Conservation (phyloP, 164 flowering plant species). For the Sextonia rubra region DNA sequence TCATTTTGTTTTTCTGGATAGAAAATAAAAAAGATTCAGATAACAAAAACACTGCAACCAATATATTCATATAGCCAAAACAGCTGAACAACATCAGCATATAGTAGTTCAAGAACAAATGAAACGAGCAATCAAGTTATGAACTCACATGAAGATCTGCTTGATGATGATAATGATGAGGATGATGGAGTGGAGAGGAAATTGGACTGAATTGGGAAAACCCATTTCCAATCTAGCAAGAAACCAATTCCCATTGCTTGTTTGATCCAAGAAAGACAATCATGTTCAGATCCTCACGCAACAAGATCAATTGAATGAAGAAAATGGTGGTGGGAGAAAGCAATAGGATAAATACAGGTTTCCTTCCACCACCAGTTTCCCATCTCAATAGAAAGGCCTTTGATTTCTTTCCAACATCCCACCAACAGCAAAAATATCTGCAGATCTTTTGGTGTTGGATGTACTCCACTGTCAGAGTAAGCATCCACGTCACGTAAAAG, state of each 20-base stretch:
- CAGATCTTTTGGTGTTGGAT: background rate
- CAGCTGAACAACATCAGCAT: background rate
- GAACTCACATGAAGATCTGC: slow-evolving; percentile 36
- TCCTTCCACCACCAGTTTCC: slow-evolving; percentile 12
- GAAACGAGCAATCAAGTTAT: background rate
- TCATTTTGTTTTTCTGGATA: background rate
- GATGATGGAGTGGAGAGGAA: slow-evolving; percentile 28
- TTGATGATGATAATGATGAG: background rate
- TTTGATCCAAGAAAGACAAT: background rate
- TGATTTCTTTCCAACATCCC: background rate
- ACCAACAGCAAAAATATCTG: background rate
- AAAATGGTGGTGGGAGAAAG: background rate
- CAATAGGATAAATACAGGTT: background rate
- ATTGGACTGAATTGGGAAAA: slow-evolving; percentile 32
- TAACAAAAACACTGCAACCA: background rate
- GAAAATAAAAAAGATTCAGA: background rate
- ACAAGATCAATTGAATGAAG: background rate
- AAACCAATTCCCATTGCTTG: slow-evolving; percentile 36
- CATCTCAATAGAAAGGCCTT: background rate
- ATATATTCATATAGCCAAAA: background rate
- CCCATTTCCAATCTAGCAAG: slow-evolving; percentile 45
- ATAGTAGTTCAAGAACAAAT: background rate
- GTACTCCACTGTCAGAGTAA: background rate
- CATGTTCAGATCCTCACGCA: slow-evolving; percentile 3
- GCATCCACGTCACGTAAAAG: background rate